phyloP scores from a whole-genome alignment of 2,329 filamentous ascomycete species.

The Aspergillus sp. region DNA sequence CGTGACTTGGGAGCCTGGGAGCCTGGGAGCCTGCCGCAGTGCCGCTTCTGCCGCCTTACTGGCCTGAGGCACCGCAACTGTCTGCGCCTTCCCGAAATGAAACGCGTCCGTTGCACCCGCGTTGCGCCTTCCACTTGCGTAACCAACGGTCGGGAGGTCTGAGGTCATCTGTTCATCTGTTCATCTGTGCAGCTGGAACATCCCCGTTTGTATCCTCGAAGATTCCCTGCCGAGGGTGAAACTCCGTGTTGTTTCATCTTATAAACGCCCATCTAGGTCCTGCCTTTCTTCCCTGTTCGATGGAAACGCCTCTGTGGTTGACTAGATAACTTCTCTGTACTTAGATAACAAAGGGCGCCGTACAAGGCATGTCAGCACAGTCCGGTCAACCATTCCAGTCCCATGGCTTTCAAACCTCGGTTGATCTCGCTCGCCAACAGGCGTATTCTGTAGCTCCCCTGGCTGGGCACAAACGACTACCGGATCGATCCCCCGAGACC shows the following conservation, averaged over 20 bases:
- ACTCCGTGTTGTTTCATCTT: neutral
- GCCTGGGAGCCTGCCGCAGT: neutral
- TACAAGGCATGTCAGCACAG: slow-evolving; percentile 26
- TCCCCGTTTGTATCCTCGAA: no score
- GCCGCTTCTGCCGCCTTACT: neutral
- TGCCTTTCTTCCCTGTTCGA: neutral
- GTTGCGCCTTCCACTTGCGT: neutral
- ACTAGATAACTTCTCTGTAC: neutral
- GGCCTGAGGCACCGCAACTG: slow-evolving; percentile 5
- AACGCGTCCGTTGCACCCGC: slow-evolving; percentile 1
- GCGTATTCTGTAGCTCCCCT: slow-evolving; percentile 42
- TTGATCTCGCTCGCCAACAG: slow-evolving; percentile 42
- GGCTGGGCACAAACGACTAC: slow-evolving; percentile 52
- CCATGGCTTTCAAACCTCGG: slow-evolving; percentile 53
- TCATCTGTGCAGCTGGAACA: no score
- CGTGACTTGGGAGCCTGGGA: neutral
- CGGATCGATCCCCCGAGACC: slow-evolving; percentile 22
- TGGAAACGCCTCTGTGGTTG: neutral
- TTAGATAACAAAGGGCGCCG: neutral
- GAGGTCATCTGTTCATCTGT: no score
- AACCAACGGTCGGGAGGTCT: neutral
- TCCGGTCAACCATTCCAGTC: slow-evolving; percentile 41
- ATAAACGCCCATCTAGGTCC: neutral
- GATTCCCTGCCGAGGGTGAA: neutral
- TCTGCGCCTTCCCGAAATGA: slow-evolving; percentile 1